Base-by-base conservation (phyloP, 108 stramenopile genomes). In the Conticribra guillardii region DNA sequence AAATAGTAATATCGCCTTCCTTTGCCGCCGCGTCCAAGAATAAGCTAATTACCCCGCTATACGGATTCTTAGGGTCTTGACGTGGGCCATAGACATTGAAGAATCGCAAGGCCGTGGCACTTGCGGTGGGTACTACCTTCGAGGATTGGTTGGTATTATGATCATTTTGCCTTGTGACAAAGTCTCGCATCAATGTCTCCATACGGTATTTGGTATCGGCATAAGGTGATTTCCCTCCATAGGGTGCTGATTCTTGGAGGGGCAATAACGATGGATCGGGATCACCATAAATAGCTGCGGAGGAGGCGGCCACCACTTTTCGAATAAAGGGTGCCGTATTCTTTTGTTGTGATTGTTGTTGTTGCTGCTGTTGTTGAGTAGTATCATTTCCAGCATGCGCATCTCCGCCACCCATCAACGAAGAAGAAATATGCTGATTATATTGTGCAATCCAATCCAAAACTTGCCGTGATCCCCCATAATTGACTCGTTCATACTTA, bases 71-170 rank as follows among this genome's bases (percentile, higher is more conserved):
- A 17, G 93, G 91, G 51, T 92, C 82, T 8, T 92, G 91, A 11
- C 90, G 63, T 4, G 90, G 90, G 16, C 93, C 91, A 71, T 87
- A 94, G 17, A 94, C 93, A 24, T 92, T 94, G 79, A 94, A 94
- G 82, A 94, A 94, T 21, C 93, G 89, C 24, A 94, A 71, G 2
- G 87, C 93, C 17, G 86, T 61, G 27, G 84, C 71, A 87, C 67
- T 51, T 54, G 66, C 81, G 84, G 84, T 19, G 77, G 85, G 72
- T 64, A 70, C 54, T 3, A 37, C 49, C 24, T 33, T 76, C 67
- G 82, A 80, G 1, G 11, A 5, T 23, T 54, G 1, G 34, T 53
- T 34, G n/a, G 18, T 33, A 28, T 32, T 29, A 21, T 60, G 22
- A 15, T 57, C 52, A 53, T 66, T 79, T 31, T 79, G 77, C 41